These are phyloP conservation scores for Dissophora ornata DNA, from an alignment of 192 early-diverging fungal species.

Conservation along the genomic window DNA sequence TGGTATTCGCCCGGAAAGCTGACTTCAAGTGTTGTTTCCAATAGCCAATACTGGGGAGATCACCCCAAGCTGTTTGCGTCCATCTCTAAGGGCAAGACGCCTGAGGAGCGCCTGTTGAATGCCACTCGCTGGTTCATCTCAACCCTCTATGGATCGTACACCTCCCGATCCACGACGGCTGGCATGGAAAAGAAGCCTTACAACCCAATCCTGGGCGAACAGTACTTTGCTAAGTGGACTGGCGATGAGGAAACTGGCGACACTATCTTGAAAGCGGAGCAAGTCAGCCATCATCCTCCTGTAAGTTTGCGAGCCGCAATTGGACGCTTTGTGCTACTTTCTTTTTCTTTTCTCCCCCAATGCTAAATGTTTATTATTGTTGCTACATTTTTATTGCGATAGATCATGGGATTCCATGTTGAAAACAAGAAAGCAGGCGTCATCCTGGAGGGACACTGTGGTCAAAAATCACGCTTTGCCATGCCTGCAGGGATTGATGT, in stretches of 20 bases:
- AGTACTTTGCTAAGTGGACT: slow-evolving; percentile 61
- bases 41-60: slow-evolving; percentile 69
- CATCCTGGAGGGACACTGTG: slow-evolving; percentile 54
- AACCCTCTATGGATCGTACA: slow-evolving; percentile 81
- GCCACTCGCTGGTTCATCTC: slow-evolving; percentile 83
- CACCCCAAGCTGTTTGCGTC: slow-evolving; percentile 73
- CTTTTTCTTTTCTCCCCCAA: slow-evolving; percentile 10
- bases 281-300: slow-evolving; percentile 66
- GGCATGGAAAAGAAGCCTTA: slow-evolving; percentile 87
- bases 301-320: slow-evolving; percentile 55
- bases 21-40: too few species aligned
- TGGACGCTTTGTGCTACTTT: slow-evolving; percentile 63
- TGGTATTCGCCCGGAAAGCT: background rate
- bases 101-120: slow-evolving; percentile 75
- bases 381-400: too few species aligned
- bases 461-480: slow-evolving; percentile 80
- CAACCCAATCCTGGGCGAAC: slow-evolving; percentile 64
- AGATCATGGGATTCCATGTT: slow-evolving; percentile 55
- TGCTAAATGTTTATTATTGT: background rate
- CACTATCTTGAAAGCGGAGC: slow-evolving; percentile 56
- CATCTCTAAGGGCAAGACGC: slow-evolving; percentile 66
- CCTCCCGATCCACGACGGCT: slow-evolving; percentile 74
- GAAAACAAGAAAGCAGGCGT: slow-evolving; percentile 54
- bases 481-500: slow-evolving; percentile 78
- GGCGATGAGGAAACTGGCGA: slow-evolving; percentile 51